phyloP scores from a whole-genome alignment of 2,329 filamentous ascomycete genomes.

The Aureobasidium mangrovei region DNA sequence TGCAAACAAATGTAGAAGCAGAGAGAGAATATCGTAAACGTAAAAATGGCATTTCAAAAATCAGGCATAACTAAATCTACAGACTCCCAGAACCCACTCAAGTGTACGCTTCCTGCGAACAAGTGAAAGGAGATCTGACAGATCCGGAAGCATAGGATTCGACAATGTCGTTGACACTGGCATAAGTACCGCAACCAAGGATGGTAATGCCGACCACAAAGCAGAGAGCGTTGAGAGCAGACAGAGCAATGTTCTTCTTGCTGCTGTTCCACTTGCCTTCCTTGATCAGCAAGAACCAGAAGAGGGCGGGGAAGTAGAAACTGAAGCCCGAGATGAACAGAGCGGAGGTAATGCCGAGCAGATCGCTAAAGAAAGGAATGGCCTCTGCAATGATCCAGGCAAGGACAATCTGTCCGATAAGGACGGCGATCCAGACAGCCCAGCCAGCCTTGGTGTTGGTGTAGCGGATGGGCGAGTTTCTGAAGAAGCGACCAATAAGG shows the following conservation, averaged over 20 bases:
- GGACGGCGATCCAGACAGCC: conserved; percentile 52
- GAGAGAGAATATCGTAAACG: too few relatives aligned
- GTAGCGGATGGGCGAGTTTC: conserved; percentile 43
- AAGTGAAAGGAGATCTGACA: conserved; percentile 35
- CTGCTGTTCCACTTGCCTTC: conserved; percentile 39
- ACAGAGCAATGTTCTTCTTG: conserved; percentile 37
- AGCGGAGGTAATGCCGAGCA: conserved; percentile 56
- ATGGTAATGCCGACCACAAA: conserved; percentile 29
- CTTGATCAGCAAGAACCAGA: conserved; percentile 39
- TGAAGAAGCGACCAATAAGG: conserved; percentile 56
- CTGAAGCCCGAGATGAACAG: conserved; percentile 61
- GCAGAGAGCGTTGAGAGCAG: conserved; percentile 37
- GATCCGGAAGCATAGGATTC: conserved; percentile 30
- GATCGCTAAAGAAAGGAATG: conserved; percentile 61
- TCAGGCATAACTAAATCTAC: too few relatives aligned
- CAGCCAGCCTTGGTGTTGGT: conserved; percentile 37
- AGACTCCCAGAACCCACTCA: conserved; percentile 11
- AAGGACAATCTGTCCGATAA: conserved; percentile 49
- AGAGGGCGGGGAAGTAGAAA: conserved; percentile 31
- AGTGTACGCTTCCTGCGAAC: conserved; percentile 27
- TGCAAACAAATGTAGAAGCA: too few relatives aligned
- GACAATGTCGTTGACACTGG: conserved; percentile 36
- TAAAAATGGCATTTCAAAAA: too few relatives aligned
- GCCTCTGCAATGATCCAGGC: conserved; percentile 63
- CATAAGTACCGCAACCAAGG: conserved; percentile 35